Percentiles rank a stretch among this genome's conserved stretches.
phyloP scores from a whole-genome alignment of 495 filamentous ascomycete species.

The Podospora fimiseda region DNA sequence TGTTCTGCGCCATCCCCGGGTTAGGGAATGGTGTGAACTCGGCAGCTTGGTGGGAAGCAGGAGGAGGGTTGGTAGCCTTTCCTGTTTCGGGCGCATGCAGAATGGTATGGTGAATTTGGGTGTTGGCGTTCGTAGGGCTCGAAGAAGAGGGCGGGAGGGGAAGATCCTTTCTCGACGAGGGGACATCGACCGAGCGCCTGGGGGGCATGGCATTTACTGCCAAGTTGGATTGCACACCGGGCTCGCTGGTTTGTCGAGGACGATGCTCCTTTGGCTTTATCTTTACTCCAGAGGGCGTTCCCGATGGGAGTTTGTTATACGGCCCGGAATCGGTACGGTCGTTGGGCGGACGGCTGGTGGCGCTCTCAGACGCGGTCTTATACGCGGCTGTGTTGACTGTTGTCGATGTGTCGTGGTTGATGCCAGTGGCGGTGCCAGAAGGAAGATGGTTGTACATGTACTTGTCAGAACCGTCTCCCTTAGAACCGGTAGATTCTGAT shows the following conservation, averaged over 20 bases:
- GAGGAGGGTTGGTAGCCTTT: neutral
- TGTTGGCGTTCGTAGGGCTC: neutral
- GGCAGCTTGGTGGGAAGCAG: neutral
- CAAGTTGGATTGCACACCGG: too few species aligned
- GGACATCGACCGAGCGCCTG: neutral
- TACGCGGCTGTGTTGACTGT: neutral
- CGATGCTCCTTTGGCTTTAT: slow-evolving; percentile 7
- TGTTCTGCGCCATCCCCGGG: slow-evolving; percentile 2
- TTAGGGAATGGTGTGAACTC: slow-evolving; percentile 3
- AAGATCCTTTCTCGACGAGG: slow-evolving; percentile 1
- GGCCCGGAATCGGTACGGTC: neutral
- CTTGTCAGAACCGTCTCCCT: neutral
- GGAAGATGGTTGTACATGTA: neutral
- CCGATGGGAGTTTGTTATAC: slow-evolving; percentile 20
- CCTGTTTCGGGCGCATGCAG: neutral
- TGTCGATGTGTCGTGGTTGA: neutral
- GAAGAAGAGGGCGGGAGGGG: neutral
- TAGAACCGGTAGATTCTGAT: neutral
- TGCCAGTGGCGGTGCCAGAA: neutral
- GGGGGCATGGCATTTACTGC: neutral
- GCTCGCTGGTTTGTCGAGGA: slow-evolving; percentile 1
- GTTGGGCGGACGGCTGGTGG: neutral
- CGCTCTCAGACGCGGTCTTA: too few species aligned
- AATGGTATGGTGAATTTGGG: neutral
- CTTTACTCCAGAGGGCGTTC: slow-evolving; percentile 24